Base-by-base conservation (phyloP, 495 filamentous ascomycete species). In the Bombardia bombarda region DNA sequence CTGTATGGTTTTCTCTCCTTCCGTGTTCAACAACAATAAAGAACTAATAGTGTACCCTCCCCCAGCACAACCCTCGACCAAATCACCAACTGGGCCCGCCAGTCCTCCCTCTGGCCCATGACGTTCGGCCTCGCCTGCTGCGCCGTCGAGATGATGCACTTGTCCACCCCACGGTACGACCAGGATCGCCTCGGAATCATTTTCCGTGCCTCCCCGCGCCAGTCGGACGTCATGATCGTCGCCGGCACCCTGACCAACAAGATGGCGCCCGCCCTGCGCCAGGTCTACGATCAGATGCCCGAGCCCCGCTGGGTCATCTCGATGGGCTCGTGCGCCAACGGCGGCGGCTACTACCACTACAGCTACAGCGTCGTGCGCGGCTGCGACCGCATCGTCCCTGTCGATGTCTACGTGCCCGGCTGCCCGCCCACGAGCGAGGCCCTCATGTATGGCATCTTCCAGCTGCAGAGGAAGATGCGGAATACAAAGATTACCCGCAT, bases 241-340 rank as follows among this genome's bases (percentile, higher is more conserved):
- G 90, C 90, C 21, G 90, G 90, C 32, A 96, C 90, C 1, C 73
- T 96, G 51, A 96, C 90, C 30, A 96, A 96, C 71, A 96, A 96
- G 75, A 96, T 96, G 90, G 90, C 90, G 7, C 87, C 89, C 24
- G 90, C 90, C 32, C 75, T 96, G 60, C 74, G 90, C 53, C 89
- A 95, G 66, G 90, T 96, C 24, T 96, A 96, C 62, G 90, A 96
- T 68, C 90, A 96, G 70, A 96, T 96, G 90, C 90, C 90, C 31
- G 90, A 96, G 22, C 90, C 90, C 24, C 72, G 82, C 53, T 95
- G 89, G 89, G 89, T 95, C 31, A 80, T 95, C 58, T 83, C 77
- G 46, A 95, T 95, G 88, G 88, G 88, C 7, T 83, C 76, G 48
- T 95, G 88, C 62, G 89, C 88, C 47, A 95, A 95, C 61, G 89